Base-by-base conservation (phyloP, 139 green algal species). In the Tetraselmis chui region DNA sequence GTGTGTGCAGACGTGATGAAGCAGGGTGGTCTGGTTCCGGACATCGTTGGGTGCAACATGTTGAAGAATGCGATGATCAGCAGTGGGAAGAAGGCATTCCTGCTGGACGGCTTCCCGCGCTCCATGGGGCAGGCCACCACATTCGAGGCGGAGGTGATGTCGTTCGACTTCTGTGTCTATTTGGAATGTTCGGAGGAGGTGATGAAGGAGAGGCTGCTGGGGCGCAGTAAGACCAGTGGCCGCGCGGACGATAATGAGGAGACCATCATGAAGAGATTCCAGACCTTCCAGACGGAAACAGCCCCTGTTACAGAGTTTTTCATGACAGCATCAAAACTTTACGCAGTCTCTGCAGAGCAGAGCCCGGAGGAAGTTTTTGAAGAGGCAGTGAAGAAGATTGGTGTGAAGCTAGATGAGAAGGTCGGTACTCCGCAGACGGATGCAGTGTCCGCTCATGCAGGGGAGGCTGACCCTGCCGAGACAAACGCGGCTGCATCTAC, bases 1-100 rank as follows among this genome's bases (percentile, higher is more conserved):
- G 78, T 93, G 88, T 92, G 94, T 32, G 87, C 93, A 82, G 81
- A 84, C 26, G 92, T 94, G 67, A 96, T 95, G 92, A 91, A 92
- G 82, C 91, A 96, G 83, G 93, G 93, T 81, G 91, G 93, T 84
- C 91, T 97, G 31, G 93, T 96, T 84, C 92, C 93, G 29, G 87
- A 88, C 81, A 83, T 89, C 31, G 81, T 88, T 59, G 84, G 82
- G 23, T 83, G 86, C 76, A 82, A 81, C 18, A 85, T 91, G 75
- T 78, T 91, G 28, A 85, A 84, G 81, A 88, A 85, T 22, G 83
- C 85, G 18, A 91, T 91, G 79, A 59, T 85, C 1, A 45, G 23
- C 28, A 84, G 77, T 59, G 74, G 77, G 31, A 76, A 25, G 45
- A 89, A 32, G 31, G n/a, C 28, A 27, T 89, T 90, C 77, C 85